Percentiles rank a stretch among this genome's conserved stretches.
Evolutionary conservation across 805 yeast species (phyloP).

Genomic region (Candida schatavii): DNA sequence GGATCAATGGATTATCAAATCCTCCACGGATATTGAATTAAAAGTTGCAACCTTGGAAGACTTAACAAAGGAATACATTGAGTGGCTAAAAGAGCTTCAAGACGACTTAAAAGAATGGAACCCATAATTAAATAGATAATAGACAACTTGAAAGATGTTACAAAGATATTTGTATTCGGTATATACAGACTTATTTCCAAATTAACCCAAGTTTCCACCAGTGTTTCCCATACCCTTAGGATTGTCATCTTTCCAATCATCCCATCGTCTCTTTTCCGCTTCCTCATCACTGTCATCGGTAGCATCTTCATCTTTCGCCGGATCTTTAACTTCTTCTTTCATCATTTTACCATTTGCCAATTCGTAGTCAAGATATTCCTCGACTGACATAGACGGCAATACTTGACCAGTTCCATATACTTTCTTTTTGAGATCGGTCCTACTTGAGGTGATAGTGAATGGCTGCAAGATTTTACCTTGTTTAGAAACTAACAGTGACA

Average conservation of each 20-base stretch:
- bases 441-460: slow-evolving; percentile 62
- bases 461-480: slow-evolving; percentile 82
- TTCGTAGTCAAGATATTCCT: slow-evolving; percentile 86
- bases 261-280: slow-evolving; percentile 83
- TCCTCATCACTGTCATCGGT: slow-evolving; percentile 58
- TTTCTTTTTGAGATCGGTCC: slow-evolving; percentile 54
- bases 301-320: slow-evolving; percentile 37
- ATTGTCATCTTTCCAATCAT: slow-evolving; percentile 83
- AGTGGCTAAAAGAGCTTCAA: slow-evolving; percentile 34
- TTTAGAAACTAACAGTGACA: slow-evolving; percentile 50
- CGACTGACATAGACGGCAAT: slow-evolving; percentile 92
- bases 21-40: slow-evolving; percentile 8
- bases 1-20: slow-evolving; percentile 36
- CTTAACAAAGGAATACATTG: slow-evolving; percentile 28
- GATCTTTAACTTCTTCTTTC: slow-evolving; percentile 40
- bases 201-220: slow-evolving; percentile 39
- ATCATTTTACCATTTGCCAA: slow-evolving; percentile 79
- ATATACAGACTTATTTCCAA: neutral
- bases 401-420: slow-evolving; percentile 92
- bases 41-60: slow-evolving; percentile 27
- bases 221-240: slow-evolving; percentile 92
- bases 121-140: slow-evolving; percentile 1
- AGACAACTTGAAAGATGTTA: neutral
- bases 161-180: neutral
- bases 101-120: slow-evolving; percentile 16